Evolutionary conservation across 805 yeast species (phyloP).

Genomic region (Starmerella vitae): DNA sequence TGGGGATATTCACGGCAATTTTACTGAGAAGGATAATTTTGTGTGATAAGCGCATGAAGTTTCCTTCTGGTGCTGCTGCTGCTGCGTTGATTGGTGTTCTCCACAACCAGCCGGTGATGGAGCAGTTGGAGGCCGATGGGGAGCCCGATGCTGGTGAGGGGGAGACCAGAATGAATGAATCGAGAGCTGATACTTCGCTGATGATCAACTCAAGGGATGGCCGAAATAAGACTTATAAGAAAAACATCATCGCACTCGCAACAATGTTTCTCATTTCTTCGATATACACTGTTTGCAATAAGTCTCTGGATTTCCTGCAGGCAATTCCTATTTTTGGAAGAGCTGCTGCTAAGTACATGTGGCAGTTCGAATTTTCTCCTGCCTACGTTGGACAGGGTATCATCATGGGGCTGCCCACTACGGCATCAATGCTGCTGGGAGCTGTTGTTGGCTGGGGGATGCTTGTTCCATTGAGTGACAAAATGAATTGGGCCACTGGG

Average conservation of each 20-base stretch:
- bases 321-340: slow-evolving; percentile 66
- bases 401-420: slow-evolving; percentile 90
- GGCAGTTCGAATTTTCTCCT: slow-evolving; percentile 93
- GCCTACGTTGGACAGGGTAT: slow-evolving; percentile 97
- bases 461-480: slow-evolving; percentile 65
- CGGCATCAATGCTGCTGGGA: slow-evolving; percentile 81
- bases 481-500: slow-evolving; percentile 77
- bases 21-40: slow-evolving; percentile 78
- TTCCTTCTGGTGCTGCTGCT: slow-evolving; percentile 93
- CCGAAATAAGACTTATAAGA: slow-evolving; percentile 20
- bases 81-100: slow-evolving; percentile 83
- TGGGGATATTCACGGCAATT: slow-evolving; percentile 91
- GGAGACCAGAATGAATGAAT: background rate
- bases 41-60: slow-evolving; percentile 72
- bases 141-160: background rate
- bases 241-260: slow-evolving; percentile 47
- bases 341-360: slow-evolving; percentile 49
- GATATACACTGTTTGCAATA: slow-evolving; percentile 54
- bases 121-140: slow-evolving; percentile 5
- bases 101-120: slow-evolving; percentile 41
- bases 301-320: slow-evolving; percentile 41
- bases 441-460: slow-evolving; percentile 85
- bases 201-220: slow-evolving; percentile 7
- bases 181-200: slow-evolving; percentile 4
- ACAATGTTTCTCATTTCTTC: slow-evolving; percentile 59